Base-by-base conservation (phyloP, 441 rosid species). In the Adansonia madagascariensis region DNA sequence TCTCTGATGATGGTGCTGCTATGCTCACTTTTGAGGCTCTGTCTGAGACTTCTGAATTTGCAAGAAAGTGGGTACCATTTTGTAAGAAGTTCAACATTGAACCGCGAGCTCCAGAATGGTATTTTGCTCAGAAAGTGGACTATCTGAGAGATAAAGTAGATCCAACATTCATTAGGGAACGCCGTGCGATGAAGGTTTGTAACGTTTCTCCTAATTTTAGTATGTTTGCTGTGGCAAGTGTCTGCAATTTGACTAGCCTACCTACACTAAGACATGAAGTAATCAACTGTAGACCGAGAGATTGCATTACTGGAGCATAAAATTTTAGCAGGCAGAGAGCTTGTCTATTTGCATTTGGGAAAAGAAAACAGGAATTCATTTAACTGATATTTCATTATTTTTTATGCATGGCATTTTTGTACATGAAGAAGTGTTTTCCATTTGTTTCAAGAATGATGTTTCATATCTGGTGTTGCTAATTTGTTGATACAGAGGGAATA, bases 21-120 rank as follows among this genome's bases (percentile, higher is more conserved):
- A 95, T 95, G 99, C 98, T 94, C 46, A 94, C 98, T 18, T 94
- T 95, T 55, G 99, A 95, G 89, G 97, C 99, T 59, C 92, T 95
- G 22, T 95, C 98, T 0, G 99, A 95, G 84, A 94, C 99, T 64
- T 91, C 99, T 1, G 97, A 94, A 81, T 94, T 95, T 77, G 98
- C 99, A 6, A 89, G 91, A 75, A 95, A 92, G 80, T 95, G 99
- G 99, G 98, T 95, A 64, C 98, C 99, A 44, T 95, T 95, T 84
- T 94, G 97, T 83, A 94, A 92, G 88, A 92, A 86, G 79, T 92
- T 83, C 77, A 83, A 59, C 61, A 92, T 95, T 61, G 98, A 95
- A 79, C 99, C 99, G 3, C 92, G 99, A 17, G 99, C 99, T 80
- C 99, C 99, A 5, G 99, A 95, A 75, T 94, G 93, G 93, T 95